Evolutionary conservation across 1,139 yeast genomes (phyloP).

Genomic region (Taiozyma sp.): DNA sequence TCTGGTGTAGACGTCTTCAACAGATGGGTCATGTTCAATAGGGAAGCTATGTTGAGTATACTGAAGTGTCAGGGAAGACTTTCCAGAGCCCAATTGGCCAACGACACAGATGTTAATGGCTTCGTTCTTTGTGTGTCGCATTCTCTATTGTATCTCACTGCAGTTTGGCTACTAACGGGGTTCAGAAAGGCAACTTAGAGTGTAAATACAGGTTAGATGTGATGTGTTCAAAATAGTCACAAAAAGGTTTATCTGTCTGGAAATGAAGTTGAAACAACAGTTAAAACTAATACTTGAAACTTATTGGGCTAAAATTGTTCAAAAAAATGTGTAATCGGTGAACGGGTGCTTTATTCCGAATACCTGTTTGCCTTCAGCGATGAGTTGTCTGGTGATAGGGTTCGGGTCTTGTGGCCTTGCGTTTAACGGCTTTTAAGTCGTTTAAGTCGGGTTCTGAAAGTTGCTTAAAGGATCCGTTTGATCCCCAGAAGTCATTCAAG

Average conservation of each 20-base stretch:
- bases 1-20: constrained; percentile 74
- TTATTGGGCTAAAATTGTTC: background rate
- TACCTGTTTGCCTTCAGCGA: background rate
- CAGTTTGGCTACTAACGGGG: no score
- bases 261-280: background rate
- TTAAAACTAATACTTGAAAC: no score
- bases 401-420: background rate
- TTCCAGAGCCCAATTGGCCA: constrained; percentile 79
- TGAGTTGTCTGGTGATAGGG: background rate
- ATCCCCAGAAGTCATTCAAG: background rate
- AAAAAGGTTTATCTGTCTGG: no score
- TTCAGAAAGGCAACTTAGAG: no score
- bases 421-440: background rate
- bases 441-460: background rate
- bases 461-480: no score
- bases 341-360: background rate
- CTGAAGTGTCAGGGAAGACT: constrained; percentile 75
- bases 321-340: background rate
- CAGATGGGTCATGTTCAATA: constrained; percentile 76
- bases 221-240: no score
- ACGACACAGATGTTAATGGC: constrained; percentile 38
- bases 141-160: background rate
- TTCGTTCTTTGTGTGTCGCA: background rate
- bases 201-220: no score
- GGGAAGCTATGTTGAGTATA: constrained; percentile 77